Conservation (phyloP, 2,329 filamentous ascomycete genomes). For the Pseudodiploospora longispora region DNA sequence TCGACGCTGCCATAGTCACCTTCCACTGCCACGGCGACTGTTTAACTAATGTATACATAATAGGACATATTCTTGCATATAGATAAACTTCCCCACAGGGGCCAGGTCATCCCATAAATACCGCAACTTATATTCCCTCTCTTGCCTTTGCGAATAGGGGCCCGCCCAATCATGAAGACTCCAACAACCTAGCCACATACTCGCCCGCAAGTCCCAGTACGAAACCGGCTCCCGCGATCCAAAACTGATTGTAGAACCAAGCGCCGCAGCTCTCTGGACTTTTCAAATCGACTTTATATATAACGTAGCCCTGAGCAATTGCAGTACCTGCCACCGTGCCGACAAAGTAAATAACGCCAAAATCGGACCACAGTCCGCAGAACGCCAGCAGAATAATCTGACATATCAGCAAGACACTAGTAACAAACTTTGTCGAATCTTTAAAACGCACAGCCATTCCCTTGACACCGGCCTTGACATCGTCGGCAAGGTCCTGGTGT, state of each 20-base stretch:
- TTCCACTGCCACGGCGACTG: no score
- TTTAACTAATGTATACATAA: no score
- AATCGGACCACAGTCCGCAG: not conserved
- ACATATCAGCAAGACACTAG: not conserved
- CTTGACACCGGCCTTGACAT: conserved; percentile 26
- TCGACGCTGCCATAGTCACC: no score
- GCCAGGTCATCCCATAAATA: no score
- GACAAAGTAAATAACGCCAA: not conserved
- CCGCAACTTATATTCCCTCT: no score
- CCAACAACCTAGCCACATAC: no score
- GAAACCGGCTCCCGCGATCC: not conserved
- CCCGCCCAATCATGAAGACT: no score
- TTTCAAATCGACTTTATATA: not conserved
- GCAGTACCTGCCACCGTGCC: not conserved
- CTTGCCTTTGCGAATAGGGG: no score
- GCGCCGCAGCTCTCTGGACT: not conserved
- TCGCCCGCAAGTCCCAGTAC: not conserved
- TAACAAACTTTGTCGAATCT: conserved; percentile 2
- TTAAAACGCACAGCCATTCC: conserved; percentile 20
- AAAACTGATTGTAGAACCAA: conserved; percentile 1
- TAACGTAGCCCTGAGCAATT: not conserved
- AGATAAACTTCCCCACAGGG: no score
- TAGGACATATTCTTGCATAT: no score
- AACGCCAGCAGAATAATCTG: not conserved
- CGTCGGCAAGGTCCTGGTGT: conserved; percentile 26